These are phyloP conservation scores for Cladobotryum protrusum DNA, from an alignment of 2,329 filamentous ascomycete genomes.

Conservation along the genomic window DNA sequence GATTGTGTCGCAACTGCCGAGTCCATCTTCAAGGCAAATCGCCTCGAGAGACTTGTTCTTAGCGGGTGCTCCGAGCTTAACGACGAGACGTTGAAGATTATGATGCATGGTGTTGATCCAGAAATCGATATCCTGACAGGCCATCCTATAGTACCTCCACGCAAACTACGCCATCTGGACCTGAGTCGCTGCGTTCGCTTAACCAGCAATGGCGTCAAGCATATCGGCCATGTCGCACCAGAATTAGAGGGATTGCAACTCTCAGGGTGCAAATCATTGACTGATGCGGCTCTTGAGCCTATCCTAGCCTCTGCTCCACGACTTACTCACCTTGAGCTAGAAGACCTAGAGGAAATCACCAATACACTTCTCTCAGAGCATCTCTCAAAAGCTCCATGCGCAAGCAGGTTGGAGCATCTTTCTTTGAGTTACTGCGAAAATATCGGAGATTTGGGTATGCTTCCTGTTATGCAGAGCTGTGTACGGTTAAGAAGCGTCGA, in stretches of 20 bases:
- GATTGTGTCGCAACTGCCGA: slow-evolving; percentile 65
- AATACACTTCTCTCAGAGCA: slow-evolving; percentile 66
- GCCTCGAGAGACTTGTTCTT: slow-evolving; percentile 73
- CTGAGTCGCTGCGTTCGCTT: slow-evolving; percentile 71
- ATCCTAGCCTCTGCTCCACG: slow-evolving; percentile 69
- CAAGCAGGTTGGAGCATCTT: slow-evolving; percentile 65
- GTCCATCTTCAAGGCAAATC: slow-evolving; percentile 73
- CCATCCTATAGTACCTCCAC: slow-evolving; percentile 66
- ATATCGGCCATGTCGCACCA: slow-evolving; percentile 68
- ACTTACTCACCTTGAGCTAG: slow-evolving; percentile 81
- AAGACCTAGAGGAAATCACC: slow-evolving; percentile 73
- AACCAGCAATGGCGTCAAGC: slow-evolving; percentile 64
- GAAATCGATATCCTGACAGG: slow-evolving; percentile 77
- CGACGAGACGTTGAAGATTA: slow-evolving; percentile 64
- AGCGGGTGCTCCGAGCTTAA: slow-evolving; percentile 73
- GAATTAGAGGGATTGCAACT: slow-evolving; percentile 77
- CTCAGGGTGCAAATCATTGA: slow-evolving; percentile 68
- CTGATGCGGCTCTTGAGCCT: slow-evolving; percentile 64
- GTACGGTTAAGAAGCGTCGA: slow-evolving; percentile 63
- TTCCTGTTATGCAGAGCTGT: slow-evolving; percentile 74
- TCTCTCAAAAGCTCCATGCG: slow-evolving; percentile 71
- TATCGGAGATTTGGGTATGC: slow-evolving; percentile 75
- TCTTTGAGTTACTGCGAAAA: slow-evolving; percentile 87
- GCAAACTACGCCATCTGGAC: slow-evolving; percentile 78
- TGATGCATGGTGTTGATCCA: slow-evolving; percentile 70